Percentiles rank a stretch among this genome's conserved stretches.
Evolutionary conservation across 768 basidiomycete species (phyloP).

Genomic region (Porphyrellus cyaneotinctus): DNA sequence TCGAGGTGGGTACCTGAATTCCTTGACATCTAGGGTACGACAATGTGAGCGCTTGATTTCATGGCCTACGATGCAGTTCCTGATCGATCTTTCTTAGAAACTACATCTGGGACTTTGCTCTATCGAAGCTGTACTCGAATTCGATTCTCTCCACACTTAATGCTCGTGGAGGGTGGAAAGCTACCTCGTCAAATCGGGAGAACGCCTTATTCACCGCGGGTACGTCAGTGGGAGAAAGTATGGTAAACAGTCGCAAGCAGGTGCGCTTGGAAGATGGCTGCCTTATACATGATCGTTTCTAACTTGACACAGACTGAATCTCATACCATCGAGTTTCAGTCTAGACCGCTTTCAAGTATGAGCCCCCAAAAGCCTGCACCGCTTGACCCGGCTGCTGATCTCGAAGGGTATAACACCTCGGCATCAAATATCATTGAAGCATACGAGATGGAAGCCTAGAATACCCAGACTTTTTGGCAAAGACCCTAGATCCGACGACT

Average conservation of each 20-base stretch:
- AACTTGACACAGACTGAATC: neutral
- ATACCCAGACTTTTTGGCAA: neutral
- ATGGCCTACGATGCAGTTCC: neutral
- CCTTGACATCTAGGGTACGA: slow-evolving; percentile 1
- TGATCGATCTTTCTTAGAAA: slow-evolving; percentile 7
- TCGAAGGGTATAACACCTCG: neutral
- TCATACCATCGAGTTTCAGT: slow-evolving; percentile 2
- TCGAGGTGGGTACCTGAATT: neutral
- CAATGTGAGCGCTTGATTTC: slow-evolving; percentile 1
- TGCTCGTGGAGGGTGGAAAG: slow-evolving; percentile 24
- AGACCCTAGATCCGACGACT: too few species aligned
- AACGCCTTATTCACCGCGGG: slow-evolving; percentile 10
- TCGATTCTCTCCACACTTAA: slow-evolving; percentile 20
- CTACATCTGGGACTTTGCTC: slow-evolving; percentile 25
- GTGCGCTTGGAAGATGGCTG: neutral
- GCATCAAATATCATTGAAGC: neutral
- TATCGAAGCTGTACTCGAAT: slow-evolving; percentile 29
- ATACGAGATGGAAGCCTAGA: neutral
- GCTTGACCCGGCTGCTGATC: neutral
- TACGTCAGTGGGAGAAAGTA: neutral
- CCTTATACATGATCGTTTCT: neutral
- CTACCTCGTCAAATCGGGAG: neutral
- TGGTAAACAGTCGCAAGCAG: neutral
- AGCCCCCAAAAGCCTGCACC: neutral
- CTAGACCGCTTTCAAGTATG: neutral